Evolutionary conservation across 78 protist genomes (phyloP).

Genomic region (Tieghemostelium lacteum): DNA sequence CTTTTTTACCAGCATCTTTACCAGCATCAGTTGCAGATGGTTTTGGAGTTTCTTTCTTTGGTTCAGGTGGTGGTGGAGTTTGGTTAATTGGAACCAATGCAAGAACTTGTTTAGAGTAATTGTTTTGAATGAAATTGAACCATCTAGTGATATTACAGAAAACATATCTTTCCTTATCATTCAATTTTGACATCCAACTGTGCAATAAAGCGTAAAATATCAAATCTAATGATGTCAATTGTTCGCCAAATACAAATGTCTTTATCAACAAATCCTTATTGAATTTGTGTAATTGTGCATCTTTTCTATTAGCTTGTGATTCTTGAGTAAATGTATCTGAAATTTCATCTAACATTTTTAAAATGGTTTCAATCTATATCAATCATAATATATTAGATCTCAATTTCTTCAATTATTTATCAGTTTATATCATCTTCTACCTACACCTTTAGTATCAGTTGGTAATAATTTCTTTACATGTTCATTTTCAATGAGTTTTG

Average conservation of each 20-base stretch:
- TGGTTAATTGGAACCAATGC: constrained; percentile 27
- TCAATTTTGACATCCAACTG: constrained; percentile 42
- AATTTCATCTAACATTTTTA: constrained; percentile 22
- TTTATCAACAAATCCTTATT: constrained; percentile 38
- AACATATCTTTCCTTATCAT: constrained; percentile 65
- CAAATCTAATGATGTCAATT: constrained; percentile 40
- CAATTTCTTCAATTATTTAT: not conserved
- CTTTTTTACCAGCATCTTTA: not conserved
- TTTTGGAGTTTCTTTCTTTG: constrained; percentile 51
- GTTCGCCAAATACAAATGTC: constrained; percentile 16
- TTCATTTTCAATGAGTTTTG: constrained; percentile 28
- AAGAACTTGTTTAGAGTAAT: constrained; percentile 24
- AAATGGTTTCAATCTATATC: not conserved
- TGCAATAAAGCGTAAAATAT: constrained; percentile 36
- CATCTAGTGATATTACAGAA: constrained; percentile 78
- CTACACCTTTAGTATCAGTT: not conserved
- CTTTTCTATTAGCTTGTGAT: constrained; percentile 37
- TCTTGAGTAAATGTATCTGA: not conserved
- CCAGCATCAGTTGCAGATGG: constrained; percentile 31
- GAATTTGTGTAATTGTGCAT: constrained; percentile 33
- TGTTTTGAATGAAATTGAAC: constrained; percentile 66
- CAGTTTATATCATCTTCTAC: not conserved
- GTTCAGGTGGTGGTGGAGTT: constrained; percentile 76
- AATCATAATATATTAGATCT: not conserved
- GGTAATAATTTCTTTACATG: constrained; percentile 8